A percentile compares a stretch with the other conserved stretches of the same genome.
phyloP scores from a whole-genome alignment of 306 rosid species.

The Psophocarpus tetragonolobus region DNA sequence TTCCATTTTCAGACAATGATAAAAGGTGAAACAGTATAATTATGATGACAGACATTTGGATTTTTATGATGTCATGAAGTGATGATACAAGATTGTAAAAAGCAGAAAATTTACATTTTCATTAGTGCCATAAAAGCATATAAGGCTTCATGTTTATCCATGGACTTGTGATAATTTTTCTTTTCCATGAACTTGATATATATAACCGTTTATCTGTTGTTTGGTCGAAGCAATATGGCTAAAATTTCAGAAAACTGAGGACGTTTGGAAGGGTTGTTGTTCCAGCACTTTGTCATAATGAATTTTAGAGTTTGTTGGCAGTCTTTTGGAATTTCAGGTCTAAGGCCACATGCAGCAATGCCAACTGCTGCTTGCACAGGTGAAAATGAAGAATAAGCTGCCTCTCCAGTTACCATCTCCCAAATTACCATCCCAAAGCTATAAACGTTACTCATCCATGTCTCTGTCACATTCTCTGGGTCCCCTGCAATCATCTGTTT shows the following conservation, averaged over 20 bases:
- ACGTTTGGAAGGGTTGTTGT: slow-evolving; percentile 85
- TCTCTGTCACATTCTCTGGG: slow-evolving; percentile 86
- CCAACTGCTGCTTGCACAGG: slow-evolving; percentile 98
- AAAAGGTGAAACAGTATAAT: not conserved
- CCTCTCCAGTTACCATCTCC: slow-evolving; percentile 98
- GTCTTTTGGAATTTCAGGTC: slow-evolving; percentile 95
- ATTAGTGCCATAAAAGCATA: slow-evolving; percentile 44
- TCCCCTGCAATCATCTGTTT: slow-evolving; percentile 94
- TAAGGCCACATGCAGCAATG: slow-evolving; percentile 97
- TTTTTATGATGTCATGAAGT: slow-evolving; percentile 12
- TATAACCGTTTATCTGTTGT: slow-evolving; percentile 49
- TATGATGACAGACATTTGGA: slow-evolving; percentile 25
- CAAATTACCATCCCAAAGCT: slow-evolving; percentile 95
- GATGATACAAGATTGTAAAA: slow-evolving; percentile 23
- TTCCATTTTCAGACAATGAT: not conserved
- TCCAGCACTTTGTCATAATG: slow-evolving; percentile 93
- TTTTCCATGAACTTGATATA: slow-evolving; percentile 19
- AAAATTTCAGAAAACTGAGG: slow-evolving; percentile 85
- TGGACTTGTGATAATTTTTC: slow-evolving; percentile 32
- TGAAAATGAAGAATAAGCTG: slow-evolving; percentile 79
- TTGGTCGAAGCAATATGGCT: slow-evolving; percentile 56
- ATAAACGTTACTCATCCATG: slow-evolving; percentile 92
- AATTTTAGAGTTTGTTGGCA: slow-evolving; percentile 75
- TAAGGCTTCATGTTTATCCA: slow-evolving; percentile 31
- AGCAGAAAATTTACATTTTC: slow-evolving; percentile 45